phyloP scores from a whole-genome alignment of 352 stramenopile species.

The Globisporangium nagaii region DNA sequence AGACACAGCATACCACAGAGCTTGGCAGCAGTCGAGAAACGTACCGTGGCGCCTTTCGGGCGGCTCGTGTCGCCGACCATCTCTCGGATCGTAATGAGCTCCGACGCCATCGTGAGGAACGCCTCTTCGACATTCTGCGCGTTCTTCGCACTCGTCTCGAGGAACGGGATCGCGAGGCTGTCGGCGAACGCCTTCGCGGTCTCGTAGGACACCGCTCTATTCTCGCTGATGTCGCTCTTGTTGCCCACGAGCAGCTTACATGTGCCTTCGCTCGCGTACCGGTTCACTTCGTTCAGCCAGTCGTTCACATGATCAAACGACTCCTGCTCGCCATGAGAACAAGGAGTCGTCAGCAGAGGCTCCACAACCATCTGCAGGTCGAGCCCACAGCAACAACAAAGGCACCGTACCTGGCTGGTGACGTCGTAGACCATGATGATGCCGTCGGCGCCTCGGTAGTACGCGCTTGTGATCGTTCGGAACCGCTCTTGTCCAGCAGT shows the following conservation, averaged over 20 bases:
- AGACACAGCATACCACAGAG: not conserved
- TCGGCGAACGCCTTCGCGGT: slow-evolving; percentile 97
- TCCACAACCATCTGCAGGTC: not conserved
- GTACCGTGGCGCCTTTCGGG: slow-evolving; percentile 59
- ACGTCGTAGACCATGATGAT: slow-evolving; percentile 99
- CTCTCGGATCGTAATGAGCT: slow-evolving; percentile 94
- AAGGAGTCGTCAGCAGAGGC: not conserved
- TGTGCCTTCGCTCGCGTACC: slow-evolving; percentile 97
- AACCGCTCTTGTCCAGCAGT: slow-evolving; percentile 99
- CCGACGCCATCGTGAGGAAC: slow-evolving; percentile 98
- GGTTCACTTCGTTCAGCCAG: slow-evolving; percentile 99
- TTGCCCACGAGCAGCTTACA: slow-evolving; percentile 99
- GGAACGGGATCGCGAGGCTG: slow-evolving; percentile 96
- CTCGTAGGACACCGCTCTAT: slow-evolving; percentile 95
- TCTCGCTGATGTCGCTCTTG: slow-evolving; percentile 98
- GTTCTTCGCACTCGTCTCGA: slow-evolving; percentile 99
- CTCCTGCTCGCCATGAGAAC: slow-evolving; percentile 50
- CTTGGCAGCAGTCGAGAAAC: not conserved
- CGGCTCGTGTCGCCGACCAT: slow-evolving; percentile 77
- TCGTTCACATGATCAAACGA: slow-evolving; percentile 99
- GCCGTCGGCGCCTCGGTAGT: slow-evolving; percentile 97
- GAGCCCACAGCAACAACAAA: not conserved
- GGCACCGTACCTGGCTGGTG: slow-evolving; percentile 81
- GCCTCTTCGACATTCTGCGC: slow-evolving; percentile 98
- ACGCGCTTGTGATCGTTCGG: slow-evolving; percentile 98